Percentiles rank a stretch among this genome's conserved stretches.
Evolutionary conservation across 495 filamentous ascomycete species (phyloP).

Genomic region (Penicillium atrosanguineum): DNA sequence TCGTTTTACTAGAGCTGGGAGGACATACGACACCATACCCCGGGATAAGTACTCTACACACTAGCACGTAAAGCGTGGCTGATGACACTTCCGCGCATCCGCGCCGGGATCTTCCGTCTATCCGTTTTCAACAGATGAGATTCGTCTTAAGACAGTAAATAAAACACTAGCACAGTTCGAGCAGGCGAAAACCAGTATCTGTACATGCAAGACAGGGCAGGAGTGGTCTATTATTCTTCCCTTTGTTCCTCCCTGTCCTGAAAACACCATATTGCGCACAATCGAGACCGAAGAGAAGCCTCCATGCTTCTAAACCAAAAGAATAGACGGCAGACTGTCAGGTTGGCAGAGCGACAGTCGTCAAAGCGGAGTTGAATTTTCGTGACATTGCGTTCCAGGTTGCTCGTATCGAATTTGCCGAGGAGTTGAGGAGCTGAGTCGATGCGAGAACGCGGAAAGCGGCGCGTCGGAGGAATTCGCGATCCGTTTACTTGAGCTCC

Average conservation of each 20-base stretch:
- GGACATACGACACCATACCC: too few relatives aligned
- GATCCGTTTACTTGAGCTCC: slow-evolving; percentile 72
- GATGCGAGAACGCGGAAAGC: slow-evolving; percentile 12
- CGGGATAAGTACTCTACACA: not conserved
- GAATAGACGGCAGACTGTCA: slow-evolving; percentile 26
- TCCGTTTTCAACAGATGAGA: slow-evolving; percentile 35
- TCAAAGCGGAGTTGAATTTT: slow-evolving; percentile 21
- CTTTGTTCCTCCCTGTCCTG: slow-evolving; percentile 21
- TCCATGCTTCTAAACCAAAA: slow-evolving; percentile 24
- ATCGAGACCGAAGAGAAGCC: slow-evolving; percentile 11
- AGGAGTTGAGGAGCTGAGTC: slow-evolving; percentile 1
- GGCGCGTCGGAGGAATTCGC: slow-evolving; percentile 9
- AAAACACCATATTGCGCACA: slow-evolving; percentile 34
- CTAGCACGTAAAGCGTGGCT: not conserved
- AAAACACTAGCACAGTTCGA: slow-evolving; percentile 42
- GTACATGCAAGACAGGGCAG: slow-evolving; percentile 45
- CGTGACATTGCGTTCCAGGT: slow-evolving; percentile 5
- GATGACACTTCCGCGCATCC: not conserved
- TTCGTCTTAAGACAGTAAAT: slow-evolving; percentile 33
- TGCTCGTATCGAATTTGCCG: slow-evolving; percentile 11
- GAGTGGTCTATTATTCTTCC: slow-evolving; percentile 30
- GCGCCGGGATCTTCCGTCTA: not conserved
- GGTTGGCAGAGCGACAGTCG: slow-evolving; percentile 15
- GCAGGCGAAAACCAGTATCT: slow-evolving; percentile 48
- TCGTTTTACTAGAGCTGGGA: too few relatives aligned